Conservation (phyloP, 2,329 filamentous ascomycete species). For the Byssothecium circinans region DNA sequence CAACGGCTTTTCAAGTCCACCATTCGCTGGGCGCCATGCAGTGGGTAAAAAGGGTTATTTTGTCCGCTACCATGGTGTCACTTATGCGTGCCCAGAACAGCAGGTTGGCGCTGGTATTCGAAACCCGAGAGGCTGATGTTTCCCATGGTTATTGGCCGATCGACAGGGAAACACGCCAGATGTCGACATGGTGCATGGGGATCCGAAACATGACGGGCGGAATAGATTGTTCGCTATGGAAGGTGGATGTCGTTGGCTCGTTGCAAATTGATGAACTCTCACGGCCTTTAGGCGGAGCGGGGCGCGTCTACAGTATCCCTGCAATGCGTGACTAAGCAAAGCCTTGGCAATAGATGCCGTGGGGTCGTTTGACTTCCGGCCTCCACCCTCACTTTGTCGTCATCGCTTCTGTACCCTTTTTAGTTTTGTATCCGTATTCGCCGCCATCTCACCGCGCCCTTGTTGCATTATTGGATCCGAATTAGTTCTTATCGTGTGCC, state of each 20-base stretch:
- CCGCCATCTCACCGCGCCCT: background rate
- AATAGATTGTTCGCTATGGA: slow-evolving; percentile 1
- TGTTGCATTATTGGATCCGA: background rate
- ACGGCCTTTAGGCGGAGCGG: background rate
- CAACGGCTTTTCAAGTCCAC: slow-evolving; percentile 1
- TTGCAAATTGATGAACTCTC: slow-evolving; percentile 1
- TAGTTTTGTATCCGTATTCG: background rate
- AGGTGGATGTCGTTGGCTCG: background rate
- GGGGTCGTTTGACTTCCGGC: background rate
- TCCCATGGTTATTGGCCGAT: background rate
- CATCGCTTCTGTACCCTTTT: slow-evolving; percentile 1
- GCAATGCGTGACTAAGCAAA: background rate
- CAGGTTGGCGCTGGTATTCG: background rate
- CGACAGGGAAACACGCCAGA: background rate
- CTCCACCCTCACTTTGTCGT: slow-evolving; percentile 9
- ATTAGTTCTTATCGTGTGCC: background rate
- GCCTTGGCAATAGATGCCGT: background rate
- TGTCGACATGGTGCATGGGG: background rate
- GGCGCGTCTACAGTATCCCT: background rate
- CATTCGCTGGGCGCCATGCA: slow-evolving; percentile 2
- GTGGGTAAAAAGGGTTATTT: slow-evolving; percentile 5
- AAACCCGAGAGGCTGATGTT: background rate
- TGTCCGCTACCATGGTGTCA: background rate
- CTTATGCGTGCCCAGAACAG: background rate
- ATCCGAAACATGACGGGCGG: background rate